Conservation (phyloP, 73 alveolate genomes). For the Blepharisma japonicum region DNA sequence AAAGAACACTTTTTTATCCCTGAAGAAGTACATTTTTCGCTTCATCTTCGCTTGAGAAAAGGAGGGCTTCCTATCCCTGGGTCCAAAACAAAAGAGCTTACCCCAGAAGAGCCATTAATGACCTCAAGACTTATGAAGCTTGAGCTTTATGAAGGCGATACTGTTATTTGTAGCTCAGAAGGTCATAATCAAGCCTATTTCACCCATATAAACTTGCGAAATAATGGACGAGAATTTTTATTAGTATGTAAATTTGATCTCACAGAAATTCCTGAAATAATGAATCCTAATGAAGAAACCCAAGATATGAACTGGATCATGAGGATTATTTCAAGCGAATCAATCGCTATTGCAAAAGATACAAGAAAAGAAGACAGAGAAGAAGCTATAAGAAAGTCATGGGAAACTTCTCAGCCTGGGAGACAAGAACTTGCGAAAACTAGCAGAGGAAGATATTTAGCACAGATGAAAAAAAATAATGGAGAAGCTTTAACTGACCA, state of each 20-base stretch:
- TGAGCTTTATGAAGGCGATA: conserved; percentile 61
- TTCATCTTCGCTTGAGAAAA: conserved; percentile 44
- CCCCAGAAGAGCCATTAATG: conserved; percentile 43
- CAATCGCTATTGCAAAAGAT: conserved; percentile 90
- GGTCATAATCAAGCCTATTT: conserved; percentile 71
- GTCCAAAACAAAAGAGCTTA: conserved; percentile 25
- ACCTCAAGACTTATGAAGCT: conserved; percentile 53
- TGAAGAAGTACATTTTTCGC: conserved; percentile 61
- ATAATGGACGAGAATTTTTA: conserved; percentile 39
- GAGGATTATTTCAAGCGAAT: conserved; percentile 84
- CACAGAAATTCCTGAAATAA: conserved; percentile 79
- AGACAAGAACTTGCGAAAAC: conserved; percentile 95
- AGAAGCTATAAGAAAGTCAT: conserved; percentile 80
- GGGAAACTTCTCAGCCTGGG: conserved; percentile 98
- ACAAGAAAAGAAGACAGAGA: conserved; percentile 96
- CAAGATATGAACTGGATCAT: conserved; percentile 76
- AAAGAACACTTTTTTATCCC: conserved; percentile 76
- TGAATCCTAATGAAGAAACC: conserved; percentile 39
- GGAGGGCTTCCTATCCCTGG: conserved; percentile 26
- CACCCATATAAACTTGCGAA: conserved; percentile 66
- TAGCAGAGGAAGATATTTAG: conserved; percentile 74
- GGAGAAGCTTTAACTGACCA: conserved; percentile 87
- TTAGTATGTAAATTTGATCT: conserved; percentile 48
- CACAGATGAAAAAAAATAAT: conserved; percentile 60
- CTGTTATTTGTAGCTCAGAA: conserved; percentile 44